phyloP scores from a whole-genome alignment of 768 basidiomycete genomes.

The Hericium erinaceus region DNA sequence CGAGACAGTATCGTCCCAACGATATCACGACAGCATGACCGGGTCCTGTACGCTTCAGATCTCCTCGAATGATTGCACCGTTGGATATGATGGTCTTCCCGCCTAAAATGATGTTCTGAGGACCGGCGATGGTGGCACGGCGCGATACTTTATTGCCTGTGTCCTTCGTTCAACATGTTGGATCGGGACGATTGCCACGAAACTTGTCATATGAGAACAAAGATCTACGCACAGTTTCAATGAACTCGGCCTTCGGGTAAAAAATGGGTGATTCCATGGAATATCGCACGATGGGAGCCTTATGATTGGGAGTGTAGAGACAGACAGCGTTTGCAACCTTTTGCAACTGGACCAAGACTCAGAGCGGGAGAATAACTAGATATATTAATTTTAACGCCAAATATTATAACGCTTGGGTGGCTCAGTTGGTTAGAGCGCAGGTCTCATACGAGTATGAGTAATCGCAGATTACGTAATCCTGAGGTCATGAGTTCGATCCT shows the following conservation, averaged over 20 bases:
- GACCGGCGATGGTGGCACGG: slow-evolving; percentile 83
- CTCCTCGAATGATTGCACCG: slow-evolving; percentile 87
- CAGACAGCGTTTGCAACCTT: no score
- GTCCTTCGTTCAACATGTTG: slow-evolving; percentile 43
- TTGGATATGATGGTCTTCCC: slow-evolving; percentile 95
- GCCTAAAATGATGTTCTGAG: slow-evolving; percentile 93
- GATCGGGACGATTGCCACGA: not conserved
- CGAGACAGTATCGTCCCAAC: slow-evolving; percentile 84
- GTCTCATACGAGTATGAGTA: not conserved
- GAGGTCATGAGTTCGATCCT: not conserved
- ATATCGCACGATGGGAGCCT: not conserved
- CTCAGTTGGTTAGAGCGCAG: not conserved
- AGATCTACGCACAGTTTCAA: slow-evolving; percentile 58
- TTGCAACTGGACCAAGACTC: no score
- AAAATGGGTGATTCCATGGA: slow-evolving; percentile 65
- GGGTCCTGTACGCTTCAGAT: slow-evolving; percentile 79
- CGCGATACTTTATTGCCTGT: slow-evolving; percentile 95
- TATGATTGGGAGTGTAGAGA: not conserved
- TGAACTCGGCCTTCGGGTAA: slow-evolving; percentile 78
- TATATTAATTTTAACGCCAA: no score
- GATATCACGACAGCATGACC: slow-evolving; percentile 93
- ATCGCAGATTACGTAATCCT: not conserved
- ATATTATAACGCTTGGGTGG: not conserved
- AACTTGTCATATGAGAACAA: not conserved
- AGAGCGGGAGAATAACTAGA: no score